A percentile compares a stretch with the other conserved stretches of the same genome.
phyloP scores from a whole-genome alignment of 768 basidiomycete genomes.

The Lactifluus piperatus region DNA sequence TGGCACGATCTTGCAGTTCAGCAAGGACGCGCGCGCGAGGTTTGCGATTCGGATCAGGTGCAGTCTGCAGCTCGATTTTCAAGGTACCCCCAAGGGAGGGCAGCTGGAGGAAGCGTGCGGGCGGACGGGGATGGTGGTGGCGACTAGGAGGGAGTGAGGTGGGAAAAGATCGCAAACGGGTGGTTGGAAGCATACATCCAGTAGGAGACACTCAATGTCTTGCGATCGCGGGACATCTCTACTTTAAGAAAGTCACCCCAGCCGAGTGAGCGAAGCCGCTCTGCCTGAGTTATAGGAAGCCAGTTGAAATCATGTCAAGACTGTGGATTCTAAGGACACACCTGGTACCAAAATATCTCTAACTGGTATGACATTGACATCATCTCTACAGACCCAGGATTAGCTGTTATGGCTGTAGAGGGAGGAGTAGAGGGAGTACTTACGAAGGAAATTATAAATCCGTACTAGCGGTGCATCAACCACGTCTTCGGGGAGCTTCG shows the following conservation, averaged over 20 bases:
- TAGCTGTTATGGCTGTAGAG: conserved; percentile 9
- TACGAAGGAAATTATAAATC: conserved; percentile 84
- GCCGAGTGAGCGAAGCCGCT: conserved; percentile 74
- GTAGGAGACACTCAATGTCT: conserved; percentile 66
- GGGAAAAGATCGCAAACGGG: not conserved
- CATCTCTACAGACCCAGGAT: conserved; percentile 50
- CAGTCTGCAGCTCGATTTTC: conserved; percentile 60
- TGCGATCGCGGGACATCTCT: conserved; percentile 58
- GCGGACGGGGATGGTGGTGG: conserved; percentile 25
- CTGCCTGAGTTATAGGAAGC: conserved; percentile 35
- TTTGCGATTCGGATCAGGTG: conserved; percentile 43
- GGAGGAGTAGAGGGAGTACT: conserved; percentile 29
- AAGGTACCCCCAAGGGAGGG: conserved; percentile 65
- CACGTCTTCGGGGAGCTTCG: conserved; percentile 48
- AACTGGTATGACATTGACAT: conserved; percentile 90
- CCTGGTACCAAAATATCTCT: conserved; percentile 79
- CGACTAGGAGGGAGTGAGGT: conserved; percentile 29
- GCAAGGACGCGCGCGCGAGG: conserved; percentile 47
- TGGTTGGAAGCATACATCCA: conserved; percentile 55
- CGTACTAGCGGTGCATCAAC: conserved; percentile 81
- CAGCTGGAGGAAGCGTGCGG: conserved; percentile 36
- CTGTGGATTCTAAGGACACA: conserved; percentile 17
- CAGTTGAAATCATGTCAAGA: not conserved
- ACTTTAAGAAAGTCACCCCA: conserved; percentile 74
- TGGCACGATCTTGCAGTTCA: conserved; percentile 54